Conservation (phyloP, 1,284 basidiomycete species). For the Vanrija humicola region DNA sequence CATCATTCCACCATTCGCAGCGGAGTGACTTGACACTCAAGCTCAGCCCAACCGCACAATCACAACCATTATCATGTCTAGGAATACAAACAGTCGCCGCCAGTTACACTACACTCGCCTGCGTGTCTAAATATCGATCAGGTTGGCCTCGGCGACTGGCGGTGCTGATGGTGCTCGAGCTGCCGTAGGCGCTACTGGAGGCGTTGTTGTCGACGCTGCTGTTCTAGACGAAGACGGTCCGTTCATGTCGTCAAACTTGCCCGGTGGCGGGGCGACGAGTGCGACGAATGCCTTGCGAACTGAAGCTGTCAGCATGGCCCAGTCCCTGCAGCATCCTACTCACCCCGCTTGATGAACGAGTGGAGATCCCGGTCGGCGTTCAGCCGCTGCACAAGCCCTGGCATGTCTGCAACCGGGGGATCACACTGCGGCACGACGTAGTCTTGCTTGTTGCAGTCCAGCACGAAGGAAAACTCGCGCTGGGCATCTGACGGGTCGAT, state of each 20-base stretch:
- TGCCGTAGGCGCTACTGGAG: neutral
- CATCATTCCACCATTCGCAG: too few relatives aligned
- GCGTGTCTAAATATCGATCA: neutral
- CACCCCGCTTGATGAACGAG: slow-evolving; percentile 45
- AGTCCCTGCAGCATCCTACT: slow-evolving; percentile 6
- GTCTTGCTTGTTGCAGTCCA: slow-evolving; percentile 61
- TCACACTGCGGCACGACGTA: slow-evolving; percentile 56
- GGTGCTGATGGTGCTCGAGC: neutral
- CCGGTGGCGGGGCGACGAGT: slow-evolving; percentile 11
- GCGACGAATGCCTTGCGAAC: slow-evolving; percentile 35
- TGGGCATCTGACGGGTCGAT: slow-evolving; percentile 59
- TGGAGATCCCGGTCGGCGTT: slow-evolving; percentile 43
- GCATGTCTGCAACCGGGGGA: slow-evolving; percentile 35
- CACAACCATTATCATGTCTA: too few relatives aligned
- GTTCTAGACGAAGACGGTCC: slow-evolving; percentile 12
- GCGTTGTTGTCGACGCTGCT: neutral
- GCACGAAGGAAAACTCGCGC: slow-evolving; percentile 67
- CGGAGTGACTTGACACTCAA: too few relatives aligned
- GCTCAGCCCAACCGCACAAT: too few relatives aligned
- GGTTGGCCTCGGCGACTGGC: neutral
- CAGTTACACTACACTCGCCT: too few relatives aligned
- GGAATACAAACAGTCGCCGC: too few relatives aligned
- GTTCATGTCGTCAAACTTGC: slow-evolving; percentile 28
- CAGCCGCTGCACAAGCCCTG: slow-evolving; percentile 37
- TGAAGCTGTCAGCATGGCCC: slow-evolving; percentile 3